phyloP scores from a whole-genome alignment of 73 alveolate genomes.

The Symbiodinium pilosum region DNA sequence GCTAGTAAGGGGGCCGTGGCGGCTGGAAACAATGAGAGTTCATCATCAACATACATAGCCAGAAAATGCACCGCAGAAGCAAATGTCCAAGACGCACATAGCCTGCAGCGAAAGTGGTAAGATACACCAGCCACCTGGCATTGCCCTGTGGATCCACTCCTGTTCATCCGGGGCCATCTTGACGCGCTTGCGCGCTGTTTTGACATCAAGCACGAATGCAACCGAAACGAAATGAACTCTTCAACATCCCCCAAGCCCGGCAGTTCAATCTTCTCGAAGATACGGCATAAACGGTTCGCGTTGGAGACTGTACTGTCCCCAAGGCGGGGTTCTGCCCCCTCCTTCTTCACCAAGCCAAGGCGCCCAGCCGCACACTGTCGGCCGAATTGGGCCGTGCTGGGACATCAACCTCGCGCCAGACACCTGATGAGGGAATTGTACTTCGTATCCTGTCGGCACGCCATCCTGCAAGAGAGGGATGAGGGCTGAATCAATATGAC shows the following conservation, averaged over 20 bases:
- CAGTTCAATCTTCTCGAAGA: neutral
- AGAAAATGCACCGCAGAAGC: neutral
- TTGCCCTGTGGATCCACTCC: neutral
- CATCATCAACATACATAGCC: neutral
- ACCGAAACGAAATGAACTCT: constrained; percentile 4
- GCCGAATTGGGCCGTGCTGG: neutral
- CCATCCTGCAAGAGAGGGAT: constrained; percentile 1
- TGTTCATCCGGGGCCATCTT: neutral
- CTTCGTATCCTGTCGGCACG: neutral
- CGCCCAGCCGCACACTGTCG: constrained; percentile 19
- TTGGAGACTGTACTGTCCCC: constrained; percentile 24
- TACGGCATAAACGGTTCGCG: neutral
- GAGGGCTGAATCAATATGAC: neutral
- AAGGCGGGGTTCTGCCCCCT: neutral
- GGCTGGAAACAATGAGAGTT: constrained; percentile 6
- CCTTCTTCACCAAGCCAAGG: neutral
- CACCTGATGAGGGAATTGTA: neutral
- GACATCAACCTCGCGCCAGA: constrained; percentile 1
- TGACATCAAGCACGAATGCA: neutral
- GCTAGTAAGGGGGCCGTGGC: neutral
- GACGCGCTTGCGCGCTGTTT: constrained; percentile 23
- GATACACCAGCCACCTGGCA: constrained; percentile 1
- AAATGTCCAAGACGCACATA: neutral
- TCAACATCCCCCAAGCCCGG: constrained; percentile 12
- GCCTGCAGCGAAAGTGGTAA: neutral